Evolutionary conservation across 768 basidiomycete genomes (phyloP).

Genomic region (Coprinopsis strossmayeri): DNA sequence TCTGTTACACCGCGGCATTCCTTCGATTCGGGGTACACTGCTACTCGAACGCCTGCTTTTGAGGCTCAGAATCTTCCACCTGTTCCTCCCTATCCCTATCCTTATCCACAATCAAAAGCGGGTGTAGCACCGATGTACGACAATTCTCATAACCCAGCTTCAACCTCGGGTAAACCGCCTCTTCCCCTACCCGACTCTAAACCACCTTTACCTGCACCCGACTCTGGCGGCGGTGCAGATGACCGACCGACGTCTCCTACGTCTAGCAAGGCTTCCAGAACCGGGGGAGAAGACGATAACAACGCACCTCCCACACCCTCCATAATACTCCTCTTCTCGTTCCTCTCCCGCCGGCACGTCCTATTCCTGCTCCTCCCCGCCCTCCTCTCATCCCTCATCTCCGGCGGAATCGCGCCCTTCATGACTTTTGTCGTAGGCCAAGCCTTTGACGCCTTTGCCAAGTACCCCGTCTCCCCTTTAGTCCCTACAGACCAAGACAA

Average conservation of each 20-base stretch:
- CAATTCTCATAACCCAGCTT: neutral
- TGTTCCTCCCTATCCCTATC: conserved; percentile 13
- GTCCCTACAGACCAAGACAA: conserved; percentile 34
- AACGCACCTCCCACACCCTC: conserved; percentile 29
- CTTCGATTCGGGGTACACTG: too few species aligned
- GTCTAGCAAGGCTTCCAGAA: too few species aligned
- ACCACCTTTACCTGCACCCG: too few species aligned
- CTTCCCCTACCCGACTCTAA: too few species aligned
- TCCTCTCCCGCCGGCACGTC: conserved; percentile 51
- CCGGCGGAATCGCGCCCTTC: conserved; percentile 74
- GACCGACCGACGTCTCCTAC: too few species aligned
- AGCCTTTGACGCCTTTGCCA: conserved; percentile 54
- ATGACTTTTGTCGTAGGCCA: conserved; percentile 28
- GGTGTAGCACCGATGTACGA: neutral
- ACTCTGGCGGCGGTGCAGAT: too few species aligned
- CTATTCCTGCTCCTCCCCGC: conserved; percentile 60
- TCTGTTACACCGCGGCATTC: too few species aligned
- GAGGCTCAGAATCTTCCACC: conserved; percentile 8
- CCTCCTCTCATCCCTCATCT: conserved; percentile 48
- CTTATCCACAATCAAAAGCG: neutral
- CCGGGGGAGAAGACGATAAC: too few species aligned
- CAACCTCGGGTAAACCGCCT: too few species aligned
- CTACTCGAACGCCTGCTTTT: too few species aligned
- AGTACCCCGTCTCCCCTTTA: conserved; percentile 23
- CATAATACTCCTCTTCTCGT: conserved; percentile 60